A percentile compares a stretch with the other conserved stretches of the same genome.
Conservation (phyloP, 1,139 yeast genomes). For the Lodderomyces jiufengensis region DNA sequence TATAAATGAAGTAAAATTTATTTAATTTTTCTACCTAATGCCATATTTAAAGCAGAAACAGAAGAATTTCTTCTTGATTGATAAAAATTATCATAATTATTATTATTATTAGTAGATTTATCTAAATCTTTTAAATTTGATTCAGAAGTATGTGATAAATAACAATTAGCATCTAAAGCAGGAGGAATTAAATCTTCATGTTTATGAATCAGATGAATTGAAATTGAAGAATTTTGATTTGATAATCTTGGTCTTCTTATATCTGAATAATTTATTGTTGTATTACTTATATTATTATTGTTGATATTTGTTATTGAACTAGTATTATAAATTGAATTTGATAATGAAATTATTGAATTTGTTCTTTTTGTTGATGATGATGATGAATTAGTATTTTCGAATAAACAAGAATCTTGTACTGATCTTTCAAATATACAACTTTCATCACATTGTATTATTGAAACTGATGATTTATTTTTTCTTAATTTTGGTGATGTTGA, state of each 20-base stretch:
- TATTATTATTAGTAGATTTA: not conserved
- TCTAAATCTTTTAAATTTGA: conserved; percentile 51
- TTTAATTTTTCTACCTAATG: conserved; percentile 55
- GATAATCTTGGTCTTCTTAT: conserved; percentile 20
- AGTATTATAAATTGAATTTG: conserved; percentile 8
- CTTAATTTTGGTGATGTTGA: conserved; percentile 7
- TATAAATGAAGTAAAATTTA: too few relatives aligned
- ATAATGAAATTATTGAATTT: conserved; percentile 10
- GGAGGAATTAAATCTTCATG: conserved; percentile 74
- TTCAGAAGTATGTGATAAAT: conserved; percentile 32
- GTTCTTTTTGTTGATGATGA: conserved; percentile 12
- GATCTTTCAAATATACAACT: conserved; percentile 54
- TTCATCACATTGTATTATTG: conserved; percentile 8
- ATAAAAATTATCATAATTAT: conserved; percentile 58
- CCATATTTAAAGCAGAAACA: conserved; percentile 58
- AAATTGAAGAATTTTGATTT: conserved; percentile 27
- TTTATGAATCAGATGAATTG: conserved; percentile 22
- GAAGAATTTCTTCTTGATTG: conserved; percentile 50
- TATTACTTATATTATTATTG: conserved; percentile 13
- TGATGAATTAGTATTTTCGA: too few relatives aligned
- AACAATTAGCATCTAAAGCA: conserved; percentile 73
- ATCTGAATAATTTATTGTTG: conserved; percentile 6
- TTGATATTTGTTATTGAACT: conserved; percentile 13
- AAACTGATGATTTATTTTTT: conserved; percentile 1
- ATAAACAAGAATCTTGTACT: conserved; percentile 50